Conservation (phyloP, 495 filamentous ascomycete genomes). For the Schizothecium vesticola region DNA sequence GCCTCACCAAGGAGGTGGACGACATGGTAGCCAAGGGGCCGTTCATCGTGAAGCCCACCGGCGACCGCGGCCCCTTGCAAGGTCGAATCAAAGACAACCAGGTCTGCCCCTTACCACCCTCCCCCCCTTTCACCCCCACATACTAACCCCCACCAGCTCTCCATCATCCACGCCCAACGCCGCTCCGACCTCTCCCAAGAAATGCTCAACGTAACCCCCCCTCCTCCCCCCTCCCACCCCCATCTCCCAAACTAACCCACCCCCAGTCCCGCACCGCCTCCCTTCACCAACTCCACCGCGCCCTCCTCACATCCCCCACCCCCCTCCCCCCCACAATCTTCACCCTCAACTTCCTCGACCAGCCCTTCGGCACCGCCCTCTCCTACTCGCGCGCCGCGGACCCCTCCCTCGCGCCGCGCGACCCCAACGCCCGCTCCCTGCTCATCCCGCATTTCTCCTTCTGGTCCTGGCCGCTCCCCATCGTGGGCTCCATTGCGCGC, state of each 20-base stretch:
- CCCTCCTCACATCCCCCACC: constrained; percentile 44
- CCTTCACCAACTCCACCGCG: constrained; percentile 46
- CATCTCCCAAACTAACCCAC: neutral
- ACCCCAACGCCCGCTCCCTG: constrained; percentile 47
- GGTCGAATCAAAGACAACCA: constrained; percentile 41
- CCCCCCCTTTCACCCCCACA: neutral
- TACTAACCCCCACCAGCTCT: constrained; percentile 24
- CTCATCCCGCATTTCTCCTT: constrained; percentile 76
- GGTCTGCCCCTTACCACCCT: constrained; percentile 12
- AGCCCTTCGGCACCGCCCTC: constrained; percentile 33
- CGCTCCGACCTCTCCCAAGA: constrained; percentile 31
- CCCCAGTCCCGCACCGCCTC: constrained; percentile 35
- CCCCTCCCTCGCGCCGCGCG: constrained; percentile 42
- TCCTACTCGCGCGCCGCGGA: constrained; percentile 37
- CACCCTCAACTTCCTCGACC: constrained; percentile 41
- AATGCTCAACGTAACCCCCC: constrained; percentile 33
- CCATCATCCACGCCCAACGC: constrained; percentile 41
- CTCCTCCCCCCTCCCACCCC: neutral
- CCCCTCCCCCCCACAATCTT: constrained; percentile 60
- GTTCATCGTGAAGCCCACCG: constrained; percentile 36
- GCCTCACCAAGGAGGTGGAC: constrained; percentile 42
- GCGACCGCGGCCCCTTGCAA: constrained; percentile 36
- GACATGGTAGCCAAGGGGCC: constrained; percentile 39
- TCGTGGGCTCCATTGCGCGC: constrained; percentile 54
- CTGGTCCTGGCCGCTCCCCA: constrained; percentile 64